Conservation (phyloP, 169 alveolate species). For the Eimeria maxima region DNA sequence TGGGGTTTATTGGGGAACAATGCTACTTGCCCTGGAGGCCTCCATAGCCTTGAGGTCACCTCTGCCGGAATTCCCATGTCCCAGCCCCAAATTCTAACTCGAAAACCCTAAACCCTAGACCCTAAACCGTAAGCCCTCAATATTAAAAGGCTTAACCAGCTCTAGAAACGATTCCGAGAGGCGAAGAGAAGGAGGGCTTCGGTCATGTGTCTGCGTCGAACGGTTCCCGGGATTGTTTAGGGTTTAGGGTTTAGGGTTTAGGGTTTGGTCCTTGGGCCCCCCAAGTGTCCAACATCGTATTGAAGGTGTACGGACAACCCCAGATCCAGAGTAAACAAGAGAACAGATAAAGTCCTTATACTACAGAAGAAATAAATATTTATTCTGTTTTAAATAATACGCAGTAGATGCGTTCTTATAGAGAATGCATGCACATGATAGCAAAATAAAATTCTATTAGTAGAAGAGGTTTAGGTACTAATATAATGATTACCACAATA, state of each 20-base stretch:
- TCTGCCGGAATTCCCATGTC: neutral
- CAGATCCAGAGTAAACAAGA: no score
- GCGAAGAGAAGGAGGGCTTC: neutral
- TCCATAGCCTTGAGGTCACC: neutral
- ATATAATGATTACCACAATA: no score
- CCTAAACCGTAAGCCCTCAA: neutral
- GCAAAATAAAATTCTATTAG: no score
- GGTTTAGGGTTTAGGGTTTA: constrained; percentile 23
- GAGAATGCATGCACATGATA: no score
- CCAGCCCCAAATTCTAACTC: constrained; percentile 11
- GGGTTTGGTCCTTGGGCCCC: neutral
- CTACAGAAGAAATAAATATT: no score
- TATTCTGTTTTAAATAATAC: no score
- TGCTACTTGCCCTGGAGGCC: neutral
- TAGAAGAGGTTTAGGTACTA: no score
- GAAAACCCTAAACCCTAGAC: neutral
- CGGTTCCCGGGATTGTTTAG: neutral
- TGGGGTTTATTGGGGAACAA: neutral
- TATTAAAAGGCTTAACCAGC: neutral
- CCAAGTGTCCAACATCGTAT: no score
- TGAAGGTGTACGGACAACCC: no score
- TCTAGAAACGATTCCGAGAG: neutral
- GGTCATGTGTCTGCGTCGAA: neutral
- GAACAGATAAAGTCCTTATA: neutral
- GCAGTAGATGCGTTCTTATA: no score